A percentile compares a stretch with the other conserved stretches of the same genome.
Evolutionary conservation across 164 flowering plant genomes (phyloP).

Genomic region (Kingdonia uniflora): DNA sequence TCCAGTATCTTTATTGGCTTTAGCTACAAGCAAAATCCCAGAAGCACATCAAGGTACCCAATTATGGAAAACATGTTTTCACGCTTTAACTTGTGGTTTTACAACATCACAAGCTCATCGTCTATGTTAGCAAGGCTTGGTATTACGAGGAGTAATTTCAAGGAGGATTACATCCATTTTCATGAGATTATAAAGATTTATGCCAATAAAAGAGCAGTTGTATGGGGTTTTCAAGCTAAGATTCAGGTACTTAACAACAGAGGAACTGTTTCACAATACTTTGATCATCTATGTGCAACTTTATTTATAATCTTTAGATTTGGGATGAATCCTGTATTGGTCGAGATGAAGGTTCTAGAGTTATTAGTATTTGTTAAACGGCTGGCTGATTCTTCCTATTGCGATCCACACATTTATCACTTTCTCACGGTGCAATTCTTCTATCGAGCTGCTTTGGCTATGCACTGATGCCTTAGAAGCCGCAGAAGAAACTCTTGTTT

Average conservation of each 20-base stretch:
- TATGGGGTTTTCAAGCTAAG: constrained; percentile 58
- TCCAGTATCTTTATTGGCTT: no score
- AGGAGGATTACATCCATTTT: no score
- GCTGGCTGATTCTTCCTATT: constrained; percentile 64
- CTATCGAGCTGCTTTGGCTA: constrained; percentile 52
- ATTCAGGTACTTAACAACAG: constrained; percentile 56
- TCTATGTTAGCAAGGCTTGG: constrained; percentile 74
- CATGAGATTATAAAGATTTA: constrained; percentile 63
- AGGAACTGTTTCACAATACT: no score
- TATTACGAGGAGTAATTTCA: constrained; percentile 53
- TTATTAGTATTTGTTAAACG: no score
- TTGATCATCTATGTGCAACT: constrained; percentile 91
- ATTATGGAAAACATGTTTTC: no score
- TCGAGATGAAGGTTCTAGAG: constrained; percentile 65
- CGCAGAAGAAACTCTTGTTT: constrained; percentile 68
- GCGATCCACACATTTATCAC: constrained; percentile 60
- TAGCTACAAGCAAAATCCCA: no score
- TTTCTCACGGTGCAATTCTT: constrained; percentile 74
- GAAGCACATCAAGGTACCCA: no score
- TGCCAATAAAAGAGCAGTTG: constrained; percentile 48
- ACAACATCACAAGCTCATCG: constrained; percentile 42
- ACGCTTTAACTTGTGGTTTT: no score
- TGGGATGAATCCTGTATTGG: constrained; percentile 40
- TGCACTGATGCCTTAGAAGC: constrained; percentile 77
- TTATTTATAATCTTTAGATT: constrained; percentile 73